phyloP scores from a whole-genome alignment of 164 flowering plant species.

The Stephania japonica region DNA sequence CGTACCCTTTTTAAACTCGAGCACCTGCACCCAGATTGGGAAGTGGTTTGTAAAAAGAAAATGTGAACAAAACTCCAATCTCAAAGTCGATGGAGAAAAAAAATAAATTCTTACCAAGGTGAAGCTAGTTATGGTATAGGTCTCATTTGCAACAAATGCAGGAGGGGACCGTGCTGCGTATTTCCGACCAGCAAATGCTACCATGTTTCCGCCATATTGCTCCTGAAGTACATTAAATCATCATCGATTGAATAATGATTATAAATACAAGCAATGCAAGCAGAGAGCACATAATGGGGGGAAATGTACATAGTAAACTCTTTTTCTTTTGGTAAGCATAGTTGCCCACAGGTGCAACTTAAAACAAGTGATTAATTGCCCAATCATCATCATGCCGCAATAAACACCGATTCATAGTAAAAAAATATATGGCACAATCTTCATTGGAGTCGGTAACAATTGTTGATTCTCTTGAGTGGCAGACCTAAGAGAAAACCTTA shows the following conservation, averaged over 20 bases:
- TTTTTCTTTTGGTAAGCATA: too few species aligned
- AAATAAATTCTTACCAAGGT: conserved; percentile 61
- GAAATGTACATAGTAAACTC: too few species aligned
- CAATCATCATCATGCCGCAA: too few species aligned
- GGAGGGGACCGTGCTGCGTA: conserved; percentile 87
- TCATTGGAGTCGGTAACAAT: too few species aligned
- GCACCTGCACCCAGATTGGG: conserved; percentile 41
- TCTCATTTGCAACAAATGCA: conserved; percentile 73
- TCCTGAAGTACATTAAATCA: conserved; percentile 32
- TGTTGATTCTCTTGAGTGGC: too few species aligned
- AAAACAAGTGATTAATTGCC: too few species aligned
- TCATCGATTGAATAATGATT: too few species aligned
- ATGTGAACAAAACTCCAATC: neutral
- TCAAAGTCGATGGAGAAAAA: neutral
- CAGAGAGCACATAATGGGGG: neutral
- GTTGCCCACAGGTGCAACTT: too few species aligned
- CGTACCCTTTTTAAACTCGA: conserved; percentile 83
- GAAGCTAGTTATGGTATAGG: conserved; percentile 77
- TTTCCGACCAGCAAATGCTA: conserved; percentile 94
- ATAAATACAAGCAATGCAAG: neutral
- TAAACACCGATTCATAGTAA: too few species aligned
- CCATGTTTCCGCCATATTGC: conserved; percentile 76
- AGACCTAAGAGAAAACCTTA: too few species aligned
- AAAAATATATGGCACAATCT: too few species aligned
- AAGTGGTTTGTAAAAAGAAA: neutral